Evolutionary conservation across 2,329 filamentous ascomycete species (phyloP).

Genomic region (Talaromyces sp.): DNA sequence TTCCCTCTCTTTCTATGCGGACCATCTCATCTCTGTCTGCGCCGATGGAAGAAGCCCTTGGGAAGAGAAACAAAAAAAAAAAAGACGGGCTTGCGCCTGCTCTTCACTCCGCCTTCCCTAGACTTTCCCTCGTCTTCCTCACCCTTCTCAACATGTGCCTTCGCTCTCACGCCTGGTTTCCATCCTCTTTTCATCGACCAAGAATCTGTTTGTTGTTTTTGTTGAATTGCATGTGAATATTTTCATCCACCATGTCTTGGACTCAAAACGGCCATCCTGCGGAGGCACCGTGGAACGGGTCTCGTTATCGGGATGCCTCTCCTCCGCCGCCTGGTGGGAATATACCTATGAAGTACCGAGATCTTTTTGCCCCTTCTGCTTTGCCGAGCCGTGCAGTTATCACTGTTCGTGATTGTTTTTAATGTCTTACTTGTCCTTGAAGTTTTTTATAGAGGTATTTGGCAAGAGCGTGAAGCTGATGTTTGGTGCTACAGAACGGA

Average conservation of each 20-base stretch:
- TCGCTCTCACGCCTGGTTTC: background rate
- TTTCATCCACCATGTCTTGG: slow-evolving; percentile 1
- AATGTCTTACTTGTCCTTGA: background rate
- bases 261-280: slow-evolving; percentile 2
- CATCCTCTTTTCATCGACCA: background rate
- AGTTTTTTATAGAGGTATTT: background rate
- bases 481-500: slow-evolving; percentile 63
- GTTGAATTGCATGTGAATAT: background rate
- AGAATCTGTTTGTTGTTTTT: background rate
- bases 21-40: background rate
- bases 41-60: background rate
- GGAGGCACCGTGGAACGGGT: slow-evolving; percentile 6
- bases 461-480: background rate
- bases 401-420: background rate
- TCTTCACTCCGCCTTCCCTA: background rate
- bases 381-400: background rate
- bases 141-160: background rate
- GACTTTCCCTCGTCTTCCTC: background rate
- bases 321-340: slow-evolving; percentile 8
- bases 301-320: slow-evolving; percentile 7
- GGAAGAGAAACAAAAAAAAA: background rate
- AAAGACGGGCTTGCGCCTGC: background rate
- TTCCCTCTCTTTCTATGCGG: background rate
- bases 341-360: slow-evolving; percentile 6
- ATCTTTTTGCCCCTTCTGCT: background rate